Base-by-base conservation (phyloP, 1,284 basidiomycete genomes). In the Ustilago curta region DNA sequence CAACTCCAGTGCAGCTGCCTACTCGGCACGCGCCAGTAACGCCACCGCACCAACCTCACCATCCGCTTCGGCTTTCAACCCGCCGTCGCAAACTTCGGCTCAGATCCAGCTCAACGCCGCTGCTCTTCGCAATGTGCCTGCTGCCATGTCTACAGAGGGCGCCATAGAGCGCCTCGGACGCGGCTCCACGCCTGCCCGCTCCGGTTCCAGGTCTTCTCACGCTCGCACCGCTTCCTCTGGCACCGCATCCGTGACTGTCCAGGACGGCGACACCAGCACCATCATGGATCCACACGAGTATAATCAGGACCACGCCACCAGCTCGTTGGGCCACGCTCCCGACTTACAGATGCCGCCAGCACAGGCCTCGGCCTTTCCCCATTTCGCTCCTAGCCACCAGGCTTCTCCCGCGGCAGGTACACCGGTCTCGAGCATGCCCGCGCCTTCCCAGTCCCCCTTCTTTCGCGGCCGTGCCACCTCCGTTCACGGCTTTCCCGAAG, bases 271-370 rank as follows among this genome's bases (percentile, higher is more conserved):
- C 45, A 70, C 55, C 14, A 70, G 72, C 27, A 77, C 75, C 54
- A 32, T 76, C 44, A 59, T 71, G 56, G 68, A 70, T 9, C 53
- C 64, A 11, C 48, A 53, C 12, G 68, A 71, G 49, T 43, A 29
- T 29, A 18, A 40, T 8, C 62, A 75, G 25, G 72, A 75, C 31
- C 50, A 45, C 37, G 39, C 51, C 9, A 16, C 40, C 12, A 39
- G 40, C 37, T 61, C 66, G 12, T 58, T 74, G 5, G 56, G 56
- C 8, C 64, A 66, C 29, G 70, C 70, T 8, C 76, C 68, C 6
- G 76, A 80, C 19, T 57, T 82, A 1, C 70, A 71, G 27, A 78
- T 82, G 63, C 79, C 80, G 25, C 73, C 78, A 29, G 77, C 80
- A 9, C 77, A 80, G 48, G 79, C 73, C 12, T 19, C 67, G 1